Conservation (phyloP, 805 yeast genomes). For the Schwanniomyces vanrijiae region DNA sequence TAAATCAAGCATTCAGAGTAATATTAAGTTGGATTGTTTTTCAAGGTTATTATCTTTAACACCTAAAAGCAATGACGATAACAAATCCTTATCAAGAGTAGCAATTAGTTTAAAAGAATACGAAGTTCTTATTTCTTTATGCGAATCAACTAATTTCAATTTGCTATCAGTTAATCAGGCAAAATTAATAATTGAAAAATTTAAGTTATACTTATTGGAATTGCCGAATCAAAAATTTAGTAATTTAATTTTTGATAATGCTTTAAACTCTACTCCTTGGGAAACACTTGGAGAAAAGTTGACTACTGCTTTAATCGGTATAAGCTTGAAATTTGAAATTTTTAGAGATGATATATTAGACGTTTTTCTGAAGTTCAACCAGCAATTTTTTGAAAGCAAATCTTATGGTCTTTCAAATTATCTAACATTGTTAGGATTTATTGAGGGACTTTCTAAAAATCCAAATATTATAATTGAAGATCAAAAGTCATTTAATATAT, state of each 20-base stretch:
- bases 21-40: slow-evolving; percentile 15
- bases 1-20: neutral
- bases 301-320: slow-evolving; percentile 30
- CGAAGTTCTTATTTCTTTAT: slow-evolving; percentile 58
- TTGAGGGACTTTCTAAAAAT: slow-evolving; percentile 28
- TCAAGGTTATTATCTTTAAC: slow-evolving; percentile 16
- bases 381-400: slow-evolving; percentile 20
- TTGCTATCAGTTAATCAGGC: slow-evolving; percentile 37
- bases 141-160: slow-evolving; percentile 36
- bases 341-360: slow-evolving; percentile 24
- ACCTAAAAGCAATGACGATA: slow-evolving; percentile 1
- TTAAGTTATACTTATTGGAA: slow-evolving; percentile 48
- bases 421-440: slow-evolving; percentile 34
- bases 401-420: slow-evolving; percentile 29
- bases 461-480: slow-evolving; percentile 26
- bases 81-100: slow-evolving; percentile 23
- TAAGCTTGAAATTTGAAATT: slow-evolving; percentile 24
- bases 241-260: slow-evolving; percentile 28
- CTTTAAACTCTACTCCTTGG: slow-evolving; percentile 34
- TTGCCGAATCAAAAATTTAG: slow-evolving; percentile 46
- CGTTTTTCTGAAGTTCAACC: slow-evolving; percentile 26
- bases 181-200: slow-evolving; percentile 39
- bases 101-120: slow-evolving; percentile 52
- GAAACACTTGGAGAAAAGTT: slow-evolving; percentile 29
- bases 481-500: slow-evolving; percentile 26